Evolutionary conservation across 169 alveolate species (phyloP), one percentile per base, ranked within the genome.

Genomic region (Condylostoma magnum): DNA sequence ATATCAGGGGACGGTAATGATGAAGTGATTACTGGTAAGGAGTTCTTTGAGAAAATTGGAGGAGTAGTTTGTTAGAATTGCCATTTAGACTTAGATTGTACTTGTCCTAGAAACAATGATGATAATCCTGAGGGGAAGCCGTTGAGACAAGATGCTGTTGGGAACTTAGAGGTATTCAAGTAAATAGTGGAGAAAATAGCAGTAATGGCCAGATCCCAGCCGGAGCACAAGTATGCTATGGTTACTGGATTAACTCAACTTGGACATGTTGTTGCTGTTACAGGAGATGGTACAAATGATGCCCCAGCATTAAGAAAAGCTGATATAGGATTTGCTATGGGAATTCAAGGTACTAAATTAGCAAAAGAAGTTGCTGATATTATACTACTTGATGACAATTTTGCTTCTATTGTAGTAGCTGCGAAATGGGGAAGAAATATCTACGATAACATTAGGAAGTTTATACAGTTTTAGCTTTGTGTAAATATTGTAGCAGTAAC

Each of bases 201-300:
- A 67, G 96, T 94, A 30, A 76, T 96, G 33, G 99, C 98, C 15
- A 82, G 98, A 22, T 91, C 97, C 27, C 87, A 89, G 51, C 98
- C 98, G 25, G 96, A 90, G 48, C 98, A 94, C 68, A 96, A 96
- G 73, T 91, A 91, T 83, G 83, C 90, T 60, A 66, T 80, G 8
- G 86, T 76, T 0, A 65, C 83, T 20, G 95, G 95, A 27, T 77
- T 89, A 4, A 89, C 57, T 52, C 76, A 81, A 63, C 46, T 82
- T 33, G 90, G 91, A 20, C 76, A 84, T 34, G 94, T 96, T 37
- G 96, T 94, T 15, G 98, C 98, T 25, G 98, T 94, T 34, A 94
- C 99, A 5, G 99, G 99, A 44, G 98, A 94, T 83, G 98, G 98
- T 37, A 92, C 97, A 30, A 93, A 94, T 82, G 99, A 96, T 84